Conservation (phyloP, 169 alveolate genomes). For the Cyclospora cayetanensis region DNA sequence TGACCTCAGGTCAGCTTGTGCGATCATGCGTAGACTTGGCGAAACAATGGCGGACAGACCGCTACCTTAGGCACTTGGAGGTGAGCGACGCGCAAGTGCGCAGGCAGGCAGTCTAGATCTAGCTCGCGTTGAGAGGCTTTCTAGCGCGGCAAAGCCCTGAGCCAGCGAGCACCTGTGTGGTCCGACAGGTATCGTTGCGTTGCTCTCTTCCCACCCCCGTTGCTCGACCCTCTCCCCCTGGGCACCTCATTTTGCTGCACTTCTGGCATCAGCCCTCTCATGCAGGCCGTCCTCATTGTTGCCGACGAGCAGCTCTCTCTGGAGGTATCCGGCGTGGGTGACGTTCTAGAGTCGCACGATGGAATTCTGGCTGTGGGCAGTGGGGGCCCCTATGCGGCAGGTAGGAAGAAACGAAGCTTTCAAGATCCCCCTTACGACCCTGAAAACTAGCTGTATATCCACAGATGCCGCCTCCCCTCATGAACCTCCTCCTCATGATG, state of each 20-base stretch:
- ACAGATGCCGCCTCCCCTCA: not conserved
- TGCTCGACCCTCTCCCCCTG: not conserved
- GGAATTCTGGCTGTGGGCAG: constrained; percentile 87
- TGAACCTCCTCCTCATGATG: no score
- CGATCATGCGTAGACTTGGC: constrained; percentile 88
- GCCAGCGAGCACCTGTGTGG: no score
- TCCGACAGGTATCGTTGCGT: no score
- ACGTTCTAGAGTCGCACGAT: constrained; percentile 85
- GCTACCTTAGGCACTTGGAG: constrained; percentile 81
- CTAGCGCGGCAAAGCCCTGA: no score
- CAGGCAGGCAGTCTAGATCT: no score
- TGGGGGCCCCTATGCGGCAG: constrained; percentile 87
- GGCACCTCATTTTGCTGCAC: not conserved
- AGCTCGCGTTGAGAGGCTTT: no score
- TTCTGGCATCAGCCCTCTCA: not conserved
- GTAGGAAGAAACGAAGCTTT: not conserved
- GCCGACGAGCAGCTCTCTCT: constrained; percentile 82
- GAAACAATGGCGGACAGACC: constrained; percentile 86
- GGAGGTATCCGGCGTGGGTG: constrained; percentile 86
- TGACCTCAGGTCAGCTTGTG: constrained; percentile 79
- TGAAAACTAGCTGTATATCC: not conserved
- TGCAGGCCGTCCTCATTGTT: constrained; percentile 83
- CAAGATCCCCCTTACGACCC: not conserved
- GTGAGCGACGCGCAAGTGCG: no score
- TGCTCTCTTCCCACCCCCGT: no score